A percentile compares a stretch with the other conserved stretches of the same genome.
Conservation (phyloP, 352 stramenopile genomes). For the Blastocystis hominis region DNA sequence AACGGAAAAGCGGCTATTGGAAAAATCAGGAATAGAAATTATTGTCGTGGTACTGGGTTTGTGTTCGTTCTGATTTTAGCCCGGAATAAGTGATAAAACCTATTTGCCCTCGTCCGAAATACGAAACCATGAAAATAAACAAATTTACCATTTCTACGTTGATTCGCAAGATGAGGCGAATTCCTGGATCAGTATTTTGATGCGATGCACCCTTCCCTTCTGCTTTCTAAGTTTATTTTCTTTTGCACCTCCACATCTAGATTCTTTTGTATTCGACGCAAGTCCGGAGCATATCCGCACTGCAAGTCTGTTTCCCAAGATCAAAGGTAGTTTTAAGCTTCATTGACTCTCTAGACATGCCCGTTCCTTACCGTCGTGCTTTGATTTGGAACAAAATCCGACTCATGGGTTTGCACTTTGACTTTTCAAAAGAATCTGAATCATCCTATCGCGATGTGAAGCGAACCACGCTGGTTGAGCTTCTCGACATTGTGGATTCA, state of each 20-base stretch:
- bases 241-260: not conserved
- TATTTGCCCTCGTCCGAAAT: not conserved
- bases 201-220: conserved; percentile 33
- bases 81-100: not conserved
- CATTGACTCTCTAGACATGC: not conserved
- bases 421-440: conserved; percentile 40
- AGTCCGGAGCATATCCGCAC: not conserved
- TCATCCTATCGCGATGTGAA: conserved; percentile 78
- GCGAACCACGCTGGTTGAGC: conserved; percentile 90
- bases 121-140: not conserved
- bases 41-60: not conserved
- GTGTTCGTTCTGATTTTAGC: not conserved
- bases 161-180: not conserved
- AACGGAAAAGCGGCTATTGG: not conserved
- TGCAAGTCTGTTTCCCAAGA: conserved; percentile 1
- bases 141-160: conserved; percentile 1
- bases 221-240: not conserved
- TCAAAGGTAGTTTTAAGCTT: not conserved
- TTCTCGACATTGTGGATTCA: conserved; percentile 80
- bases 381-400: conserved; percentile 22
- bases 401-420: conserved; percentile 45
- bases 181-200: conserved; percentile 20
- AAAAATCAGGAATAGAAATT: conserved; percentile 38
- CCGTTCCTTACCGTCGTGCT: not conserved
- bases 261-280: not conserved